Evolutionary conservation across 2,329 filamentous ascomycete species (phyloP), one percentile per base, ranked within the genome.

Genomic region (Pseudocercospora fijiensis): DNA sequence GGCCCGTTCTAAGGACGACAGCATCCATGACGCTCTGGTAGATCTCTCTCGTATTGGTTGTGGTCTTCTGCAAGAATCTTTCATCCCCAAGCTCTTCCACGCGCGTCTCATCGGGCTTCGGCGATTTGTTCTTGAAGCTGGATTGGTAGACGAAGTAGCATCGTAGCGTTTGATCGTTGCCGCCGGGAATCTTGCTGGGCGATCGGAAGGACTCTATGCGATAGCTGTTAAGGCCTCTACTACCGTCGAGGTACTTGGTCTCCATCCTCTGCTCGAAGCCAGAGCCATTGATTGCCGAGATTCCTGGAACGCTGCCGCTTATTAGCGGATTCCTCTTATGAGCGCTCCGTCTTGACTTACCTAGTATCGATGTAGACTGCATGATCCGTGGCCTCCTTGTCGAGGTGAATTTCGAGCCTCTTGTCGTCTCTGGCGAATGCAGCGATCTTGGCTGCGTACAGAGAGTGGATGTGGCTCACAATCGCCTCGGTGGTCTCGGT

Each of bases 81-180:
- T 90, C 90, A 78, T 99, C 95, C 68, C 92, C 91, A 76, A 99
- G 93, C 72, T 94, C 84, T 72, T 97, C 92, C 66, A 99, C 86
- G 70, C 91, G 88, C 33, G 92, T 96, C 83, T 98, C 95, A 58
- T 88, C 86, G 11, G 88, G 86, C 59, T 77, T 78, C 0, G 93
- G 91, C 67, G 88, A 88, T 8, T 89, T 82, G 72, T 94, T 87
- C 70, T 87, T 88, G 78, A 98, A 99, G 74, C 90, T 88, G 78
- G 94, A 96, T 79, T 96, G 91, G 83, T 99, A 99, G 71, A 99
- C 92, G 76, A 99, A 99, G 82, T 99, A 99, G 83, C 95, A 99
- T 67, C 95, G 90, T 61, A 99, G 83, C 60, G 94, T 91, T 63
- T 94, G 88, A 74, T 92, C 89, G 52, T 88, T 65, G 86, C 85